A percentile compares a stretch with the other conserved stretches of the same genome.
Evolutionary conservation across 2,329 filamentous ascomycete genomes (phyloP).

Genomic region (Aspergillus quadrilineatus): DNA sequence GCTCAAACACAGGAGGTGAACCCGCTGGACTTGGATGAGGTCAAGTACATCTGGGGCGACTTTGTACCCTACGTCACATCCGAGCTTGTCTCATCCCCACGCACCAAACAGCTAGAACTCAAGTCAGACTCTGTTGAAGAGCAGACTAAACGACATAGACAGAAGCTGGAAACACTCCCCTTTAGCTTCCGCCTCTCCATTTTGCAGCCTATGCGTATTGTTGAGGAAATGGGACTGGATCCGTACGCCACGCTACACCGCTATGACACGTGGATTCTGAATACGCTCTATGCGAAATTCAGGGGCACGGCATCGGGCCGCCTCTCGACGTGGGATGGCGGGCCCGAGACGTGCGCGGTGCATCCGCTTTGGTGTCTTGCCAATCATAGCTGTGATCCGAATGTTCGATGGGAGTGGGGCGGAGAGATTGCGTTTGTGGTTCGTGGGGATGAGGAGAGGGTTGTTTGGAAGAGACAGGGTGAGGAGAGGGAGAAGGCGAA

Average conservation of each 20-base stretch:
- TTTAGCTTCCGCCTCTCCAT: slow-evolving; percentile 63
- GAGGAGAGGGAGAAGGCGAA: slow-evolving; percentile 16
- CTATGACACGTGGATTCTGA: slow-evolving; percentile 65
- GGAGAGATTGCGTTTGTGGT: slow-evolving; percentile 43
- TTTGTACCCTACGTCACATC: slow-evolving; percentile 37
- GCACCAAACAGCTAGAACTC: no score
- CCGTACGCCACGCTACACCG: slow-evolving; percentile 50
- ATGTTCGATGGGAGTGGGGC: slow-evolving; percentile 92
- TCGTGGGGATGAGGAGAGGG: slow-evolving; percentile 33
- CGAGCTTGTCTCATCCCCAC: no score
- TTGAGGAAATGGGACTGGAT: slow-evolving; percentile 63
- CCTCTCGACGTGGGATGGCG: slow-evolving; percentile 71
- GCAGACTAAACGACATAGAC: no score
- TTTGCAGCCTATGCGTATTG: slow-evolving; percentile 58
- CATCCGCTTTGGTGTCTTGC: slow-evolving; percentile 95
- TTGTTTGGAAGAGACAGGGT: slow-evolving; percentile 36
- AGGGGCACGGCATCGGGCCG: slow-evolving; percentile 87
- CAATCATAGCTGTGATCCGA: slow-evolving; percentile 94
- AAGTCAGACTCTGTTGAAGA: no score
- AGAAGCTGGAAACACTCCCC: slow-evolving; percentile 47
- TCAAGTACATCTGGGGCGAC: slow-evolving; percentile 67
- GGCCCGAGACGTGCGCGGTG: slow-evolving; percentile 87
- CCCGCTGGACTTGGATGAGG: slow-evolving; percentile 59
- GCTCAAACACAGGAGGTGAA: slow-evolving; percentile 59
- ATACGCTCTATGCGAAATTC: slow-evolving; percentile 91